Conservation (phyloP, 805 yeast genomes). For the Wickerhamomyces subpelliculosus region DNA sequence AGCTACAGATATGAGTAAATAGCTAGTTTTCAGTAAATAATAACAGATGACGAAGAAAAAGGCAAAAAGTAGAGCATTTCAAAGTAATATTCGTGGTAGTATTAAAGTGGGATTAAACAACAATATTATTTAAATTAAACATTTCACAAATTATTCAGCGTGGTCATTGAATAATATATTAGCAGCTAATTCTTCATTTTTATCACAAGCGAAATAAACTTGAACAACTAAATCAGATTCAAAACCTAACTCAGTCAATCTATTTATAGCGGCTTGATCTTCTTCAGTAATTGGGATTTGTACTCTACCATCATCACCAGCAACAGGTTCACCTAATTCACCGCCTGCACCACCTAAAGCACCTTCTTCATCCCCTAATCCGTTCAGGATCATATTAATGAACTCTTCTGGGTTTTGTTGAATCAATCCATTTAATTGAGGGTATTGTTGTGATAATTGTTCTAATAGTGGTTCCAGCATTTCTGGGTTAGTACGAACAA, state of each 20-base stretch:
- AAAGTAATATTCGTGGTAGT: no score
- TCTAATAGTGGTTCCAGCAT: slow-evolving; percentile 78
- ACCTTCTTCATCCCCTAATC: slow-evolving; percentile 27
- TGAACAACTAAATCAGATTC: slow-evolving; percentile 83
- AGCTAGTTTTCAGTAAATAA: background rate
- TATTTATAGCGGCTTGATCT: slow-evolving; percentile 82
- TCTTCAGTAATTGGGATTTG: slow-evolving; percentile 65
- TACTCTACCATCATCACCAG: slow-evolving; percentile 31
- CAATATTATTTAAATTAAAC: no score
- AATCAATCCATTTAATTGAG: slow-evolving; percentile 75
- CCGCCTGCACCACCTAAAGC: slow-evolving; percentile 27
- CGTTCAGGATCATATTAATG: slow-evolving; percentile 62
- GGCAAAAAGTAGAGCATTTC: no score
- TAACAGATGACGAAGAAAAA: no score
- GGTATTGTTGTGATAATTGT: slow-evolving; percentile 74
- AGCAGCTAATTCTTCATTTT: slow-evolving; percentile 95
- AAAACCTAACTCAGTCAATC: slow-evolving; percentile 90
- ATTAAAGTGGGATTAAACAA: no score
- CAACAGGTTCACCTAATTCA: slow-evolving; percentile 31
- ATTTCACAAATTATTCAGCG: slow-evolving; percentile 23
- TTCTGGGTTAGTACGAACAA: slow-evolving; percentile 82
- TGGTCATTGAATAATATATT: slow-evolving; percentile 73
- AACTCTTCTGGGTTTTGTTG: slow-evolving; percentile 88
- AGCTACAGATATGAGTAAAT: slow-evolving; percentile 8
- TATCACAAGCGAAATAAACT: slow-evolving; percentile 96